These are phyloP conservation scores for Penicillium vulpinum DNA, from an alignment of 2,329 filamentous ascomycete species.

Conservation along the genomic window DNA sequence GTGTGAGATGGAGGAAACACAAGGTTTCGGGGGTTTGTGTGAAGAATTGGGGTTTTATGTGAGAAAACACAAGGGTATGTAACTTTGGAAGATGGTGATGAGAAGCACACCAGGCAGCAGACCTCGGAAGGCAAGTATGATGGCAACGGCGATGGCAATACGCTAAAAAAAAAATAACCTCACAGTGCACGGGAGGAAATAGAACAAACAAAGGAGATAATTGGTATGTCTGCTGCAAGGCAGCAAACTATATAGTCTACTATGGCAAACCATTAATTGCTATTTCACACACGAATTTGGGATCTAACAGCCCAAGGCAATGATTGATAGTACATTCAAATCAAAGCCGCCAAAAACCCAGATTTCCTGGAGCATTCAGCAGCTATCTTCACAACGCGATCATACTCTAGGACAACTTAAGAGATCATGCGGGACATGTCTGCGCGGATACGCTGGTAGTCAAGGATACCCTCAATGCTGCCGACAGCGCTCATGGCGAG, in stretches of 20 bases:
- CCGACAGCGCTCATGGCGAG: constrained; percentile 91
- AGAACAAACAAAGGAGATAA: constrained; percentile 27
- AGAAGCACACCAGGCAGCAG: neutral
- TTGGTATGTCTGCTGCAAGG: constrained; percentile 21
- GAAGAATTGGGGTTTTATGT: neutral
- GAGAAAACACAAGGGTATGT: neutral
- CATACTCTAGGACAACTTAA: constrained; percentile 17
- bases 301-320: constrained; percentile 30
- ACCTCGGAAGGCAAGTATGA: neutral
- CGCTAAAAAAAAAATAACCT: neutral
- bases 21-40: neutral
- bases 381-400: constrained; percentile 25
- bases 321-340: constrained; percentile 35
- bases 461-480: constrained; percentile 77
- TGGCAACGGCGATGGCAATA: neutral
- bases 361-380: constrained; percentile 10
- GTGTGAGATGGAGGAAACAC: neutral
- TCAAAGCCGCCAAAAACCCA: constrained; percentile 15
- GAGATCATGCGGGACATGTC: constrained; percentile 78
- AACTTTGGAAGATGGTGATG: too few relatives aligned
- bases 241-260: constrained; percentile 32
- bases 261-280: constrained; percentile 33
- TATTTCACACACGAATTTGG: constrained; percentile 33
- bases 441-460: constrained; percentile 59
- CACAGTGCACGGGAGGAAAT: neutral